These are phyloP conservation scores for Rachicladosporium sp. DNA, from an alignment of 2,329 filamentous ascomycete species.

Conservation along the genomic window DNA sequence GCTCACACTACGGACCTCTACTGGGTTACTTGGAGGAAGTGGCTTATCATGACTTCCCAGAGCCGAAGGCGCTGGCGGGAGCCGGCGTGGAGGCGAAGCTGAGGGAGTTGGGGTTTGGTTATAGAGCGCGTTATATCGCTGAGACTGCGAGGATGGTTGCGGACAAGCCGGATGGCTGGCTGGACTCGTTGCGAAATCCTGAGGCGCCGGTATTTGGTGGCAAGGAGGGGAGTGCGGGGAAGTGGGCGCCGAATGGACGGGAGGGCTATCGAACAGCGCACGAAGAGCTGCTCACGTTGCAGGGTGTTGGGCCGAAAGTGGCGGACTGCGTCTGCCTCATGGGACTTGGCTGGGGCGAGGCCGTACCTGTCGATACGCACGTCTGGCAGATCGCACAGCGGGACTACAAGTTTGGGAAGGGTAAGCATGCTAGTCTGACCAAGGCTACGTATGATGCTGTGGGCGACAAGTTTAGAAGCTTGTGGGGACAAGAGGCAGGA, in stretches of 20 bases:
- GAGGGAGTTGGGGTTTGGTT: conserved; percentile 79
- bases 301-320: conserved; percentile 92
- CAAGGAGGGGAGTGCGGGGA: conserved; percentile 31
- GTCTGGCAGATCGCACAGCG: conserved; percentile 97
- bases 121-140: conserved; percentile 83
- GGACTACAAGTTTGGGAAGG: conserved; percentile 84
- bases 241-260: conserved; percentile 39
- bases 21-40: conserved; percentile 52
- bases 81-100: conserved; percentile 68
- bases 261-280: conserved; percentile 70
- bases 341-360: conserved; percentile 90
- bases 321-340: conserved; percentile 94
- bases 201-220: conserved; percentile 50
- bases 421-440: conserved; percentile 72
- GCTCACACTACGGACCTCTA: conserved; percentile 67
- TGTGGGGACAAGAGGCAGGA: conserved; percentile 89
- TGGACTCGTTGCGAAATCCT: conserved; percentile 66
- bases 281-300: conserved; percentile 61
- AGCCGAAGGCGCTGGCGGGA: conserved; percentile 58
- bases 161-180: conserved; percentile 56
- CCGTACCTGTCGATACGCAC: conserved; percentile 93
- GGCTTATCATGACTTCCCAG: conserved; percentile 77
- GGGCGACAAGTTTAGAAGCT: conserved; percentile 71
- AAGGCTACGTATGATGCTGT: conserved; percentile 83
- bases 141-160: conserved; percentile 69